Evolutionary conservation across 305 asterid species (phyloP), one percentile per base, ranked within the genome.

Genomic region (Fraxinus baroniana): DNA sequence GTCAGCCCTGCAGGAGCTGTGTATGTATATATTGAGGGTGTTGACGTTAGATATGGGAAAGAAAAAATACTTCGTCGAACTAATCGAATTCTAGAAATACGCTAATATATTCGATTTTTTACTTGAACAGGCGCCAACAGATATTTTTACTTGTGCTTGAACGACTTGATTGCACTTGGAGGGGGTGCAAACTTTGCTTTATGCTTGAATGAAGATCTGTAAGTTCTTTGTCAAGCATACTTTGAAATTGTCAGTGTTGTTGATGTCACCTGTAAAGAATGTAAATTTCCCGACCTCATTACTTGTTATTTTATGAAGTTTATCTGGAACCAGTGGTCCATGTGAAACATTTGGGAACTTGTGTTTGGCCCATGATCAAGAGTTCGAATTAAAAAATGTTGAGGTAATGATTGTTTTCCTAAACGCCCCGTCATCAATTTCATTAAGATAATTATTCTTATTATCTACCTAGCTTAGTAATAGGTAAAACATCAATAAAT

Each of bases 321-420:
- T 96, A 88, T 87, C 87, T 17, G 99, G 99, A 82, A 89, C 91
- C 52, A 96, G 98, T 86, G 98, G 99, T 62, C 94, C 95, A 46
- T 92, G 97, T 80, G 99, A 96, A 83, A 96, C 99, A 84, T 96
- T 92, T 87, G 99, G 99, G 77, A 96, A 91, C 90, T 72, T 84
- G 55, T 92, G 98, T 81, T 88, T 96, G 89, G 98, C 98, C 78
- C 92, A 93, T 89, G 93, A 94, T 73, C 87, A 90, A 52, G 98
- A 92, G 82, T 96, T 96, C 84, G 94, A 92, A 74, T 44, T 91
- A 81, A 94, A 87, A 92, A 90, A 93, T 85, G 95, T 96, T 35
- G 99, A 96, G 99, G 99, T 93, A 84, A 33, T 80, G 62, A 2
- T 52, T 64, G 1, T 28, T 22, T 24, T 62, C 7, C 64, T 13